Conservation (phyloP, 306 rosid genomes). For the Canavalia ensiformis region DNA sequence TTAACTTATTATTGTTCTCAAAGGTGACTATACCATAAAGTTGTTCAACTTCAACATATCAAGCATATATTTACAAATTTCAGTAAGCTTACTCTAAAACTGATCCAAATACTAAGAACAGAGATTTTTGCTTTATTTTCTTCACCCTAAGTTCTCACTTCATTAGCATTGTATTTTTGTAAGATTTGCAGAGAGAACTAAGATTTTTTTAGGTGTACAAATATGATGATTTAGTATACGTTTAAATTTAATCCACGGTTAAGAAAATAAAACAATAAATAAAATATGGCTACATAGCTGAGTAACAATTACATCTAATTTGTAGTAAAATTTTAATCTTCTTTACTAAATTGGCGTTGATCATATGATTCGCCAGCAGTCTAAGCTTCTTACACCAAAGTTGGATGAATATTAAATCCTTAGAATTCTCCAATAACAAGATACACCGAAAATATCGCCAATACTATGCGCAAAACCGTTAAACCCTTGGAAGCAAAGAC, state of each 20-base stretch:
- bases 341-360: too few species aligned
- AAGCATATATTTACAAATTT: conserved; percentile 6
- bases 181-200: background rate
- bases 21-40: background rate
- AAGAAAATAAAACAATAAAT: background rate
- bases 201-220: background rate
- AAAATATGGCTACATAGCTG: background rate
- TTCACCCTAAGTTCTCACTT: background rate
- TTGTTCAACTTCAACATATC: background rate
- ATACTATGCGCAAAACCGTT: background rate
- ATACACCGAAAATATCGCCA: conserved; percentile 8
- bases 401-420: conserved; percentile 19
- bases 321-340: background rate
- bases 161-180: background rate
- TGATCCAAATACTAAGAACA: conserved; percentile 1
- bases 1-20: background rate
- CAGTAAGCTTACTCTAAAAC: background rate
- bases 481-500: background rate
- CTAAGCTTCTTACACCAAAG: background rate
- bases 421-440: background rate
- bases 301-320: background rate
- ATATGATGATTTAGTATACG: too few species aligned
- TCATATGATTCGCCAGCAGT: background rate
- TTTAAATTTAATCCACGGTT: background rate
- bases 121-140: background rate